phyloP scores from a whole-genome alignment of 2,329 filamentous ascomycete species.

The Neodidymelliopsis sp. region DNA sequence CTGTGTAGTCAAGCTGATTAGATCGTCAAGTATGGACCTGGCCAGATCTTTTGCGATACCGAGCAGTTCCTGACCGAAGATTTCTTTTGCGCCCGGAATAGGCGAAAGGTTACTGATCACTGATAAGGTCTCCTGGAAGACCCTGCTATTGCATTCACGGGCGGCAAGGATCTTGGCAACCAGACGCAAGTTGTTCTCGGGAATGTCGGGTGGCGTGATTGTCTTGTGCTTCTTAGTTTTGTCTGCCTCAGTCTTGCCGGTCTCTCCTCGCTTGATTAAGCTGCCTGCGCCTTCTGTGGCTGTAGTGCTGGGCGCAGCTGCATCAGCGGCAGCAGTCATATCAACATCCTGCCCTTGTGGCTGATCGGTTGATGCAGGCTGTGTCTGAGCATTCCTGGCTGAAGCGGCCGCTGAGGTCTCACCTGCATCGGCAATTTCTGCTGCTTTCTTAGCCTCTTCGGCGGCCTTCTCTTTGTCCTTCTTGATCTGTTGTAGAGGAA shows the following conservation, averaged over 20 bases:
- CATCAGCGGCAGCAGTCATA: slow-evolving; percentile 53
- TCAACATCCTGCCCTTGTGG: slow-evolving; percentile 33
- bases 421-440: slow-evolving; percentile 12
- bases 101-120: slow-evolving; percentile 98
- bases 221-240: slow-evolving; percentile 64
- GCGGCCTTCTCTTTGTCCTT: slow-evolving; percentile 75
- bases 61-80: slow-evolving; percentile 93
- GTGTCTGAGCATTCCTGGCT: slow-evolving; percentile 20
- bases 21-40: slow-evolving; percentile 81
- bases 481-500: slow-evolving; percentile 83
- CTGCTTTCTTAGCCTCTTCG: slow-evolving; percentile 55
- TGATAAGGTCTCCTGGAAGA: slow-evolving; percentile 95
- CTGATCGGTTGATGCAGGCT: slow-evolving; percentile 5
- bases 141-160: slow-evolving; percentile 95
- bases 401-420: slow-evolving; percentile 31
- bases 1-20: slow-evolving; percentile 83
- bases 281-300: slow-evolving; percentile 27
- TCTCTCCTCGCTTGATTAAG: slow-evolving; percentile 46
- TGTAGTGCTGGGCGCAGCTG: slow-evolving; percentile 8
- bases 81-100: slow-evolving; percentile 85
- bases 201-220: slow-evolving; percentile 82
- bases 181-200: slow-evolving; percentile 85
- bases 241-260: slow-evolving; percentile 35
- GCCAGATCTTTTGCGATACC: slow-evolving; percentile 85
- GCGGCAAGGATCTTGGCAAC: slow-evolving; percentile 98